Conservation (phyloP, 768 basidiomycete species). For the Melanogaster broomeanus region DNA sequence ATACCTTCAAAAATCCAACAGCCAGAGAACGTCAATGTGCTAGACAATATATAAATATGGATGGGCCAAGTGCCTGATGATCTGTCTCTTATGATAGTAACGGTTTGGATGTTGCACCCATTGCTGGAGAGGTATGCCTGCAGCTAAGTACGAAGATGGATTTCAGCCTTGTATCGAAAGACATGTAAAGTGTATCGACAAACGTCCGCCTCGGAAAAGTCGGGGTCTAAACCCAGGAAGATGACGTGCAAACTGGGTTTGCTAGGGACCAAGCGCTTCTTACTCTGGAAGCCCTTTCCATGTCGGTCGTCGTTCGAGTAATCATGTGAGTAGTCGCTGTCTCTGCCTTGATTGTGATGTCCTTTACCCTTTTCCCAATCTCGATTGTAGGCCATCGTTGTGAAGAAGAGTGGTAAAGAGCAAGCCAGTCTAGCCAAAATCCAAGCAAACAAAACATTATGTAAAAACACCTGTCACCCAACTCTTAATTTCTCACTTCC, state of each 20-base stretch:
- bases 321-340: conserved; percentile 43
- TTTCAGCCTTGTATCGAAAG: conserved; percentile 37
- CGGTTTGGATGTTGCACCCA: conserved; percentile 78
- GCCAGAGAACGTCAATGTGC: conserved; percentile 74
- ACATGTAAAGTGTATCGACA: conserved; percentile 44
- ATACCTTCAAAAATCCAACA: conserved; percentile 77
- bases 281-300: conserved; percentile 44
- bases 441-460: conserved; percentile 30
- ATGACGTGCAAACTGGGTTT: conserved; percentile 93
- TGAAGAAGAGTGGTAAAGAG: conserved; percentile 18
- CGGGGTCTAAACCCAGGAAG: conserved; percentile 90
- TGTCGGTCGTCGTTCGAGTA: conserved; percentile 52
- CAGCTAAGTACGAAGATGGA: conserved; percentile 53
- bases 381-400: conserved; percentile 70
- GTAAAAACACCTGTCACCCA: conserved; percentile 35
- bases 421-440: conserved; percentile 5
- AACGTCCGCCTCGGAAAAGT: conserved; percentile 93
- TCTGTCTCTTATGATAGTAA: conserved; percentile 96
- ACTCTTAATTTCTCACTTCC: conserved; percentile 20
- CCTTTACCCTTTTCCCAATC: conserved; percentile 87
- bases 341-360: conserved; percentile 30
- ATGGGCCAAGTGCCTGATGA: conserved; percentile 90
- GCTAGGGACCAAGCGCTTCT: conserved; percentile 81
- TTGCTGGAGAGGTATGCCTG: conserved; percentile 74
- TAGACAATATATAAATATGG: conserved; percentile 65